A percentile compares a stretch with the other conserved stretches of the same genome.
phyloP scores from a whole-genome alignment of 192 early-diverging fungal species.

The Allomyces javanicus region DNA sequence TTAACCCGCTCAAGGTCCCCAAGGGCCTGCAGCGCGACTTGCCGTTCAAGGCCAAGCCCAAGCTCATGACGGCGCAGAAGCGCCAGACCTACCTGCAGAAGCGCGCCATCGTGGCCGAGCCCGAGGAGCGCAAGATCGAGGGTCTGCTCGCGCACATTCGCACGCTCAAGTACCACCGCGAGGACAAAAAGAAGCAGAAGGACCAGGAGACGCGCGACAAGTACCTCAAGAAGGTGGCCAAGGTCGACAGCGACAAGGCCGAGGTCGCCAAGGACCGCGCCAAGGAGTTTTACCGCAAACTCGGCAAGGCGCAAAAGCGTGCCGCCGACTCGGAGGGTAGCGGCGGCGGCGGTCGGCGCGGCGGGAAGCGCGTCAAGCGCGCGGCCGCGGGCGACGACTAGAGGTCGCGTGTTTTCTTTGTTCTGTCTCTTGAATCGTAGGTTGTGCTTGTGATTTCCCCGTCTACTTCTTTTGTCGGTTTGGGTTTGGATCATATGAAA shows the following conservation, averaged over 20 bases:
- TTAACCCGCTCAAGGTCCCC: slow-evolving; percentile 64
- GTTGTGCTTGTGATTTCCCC: too few relatives aligned
- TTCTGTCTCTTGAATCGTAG: too few relatives aligned
- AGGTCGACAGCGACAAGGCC: slow-evolving; percentile 12
- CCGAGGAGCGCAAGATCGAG: slow-evolving; percentile 73
- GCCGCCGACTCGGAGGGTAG: background rate
- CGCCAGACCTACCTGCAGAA: slow-evolving; percentile 29
- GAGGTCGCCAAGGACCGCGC: slow-evolving; percentile 5
- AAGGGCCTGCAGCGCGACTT: slow-evolving; percentile 58
- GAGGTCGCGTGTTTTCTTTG: too few relatives aligned
- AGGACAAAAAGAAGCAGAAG: slow-evolving; percentile 47
- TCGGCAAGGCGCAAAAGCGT: slow-evolving; percentile 1
- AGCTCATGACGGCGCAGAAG: slow-evolving; percentile 31
- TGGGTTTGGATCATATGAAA: too few relatives aligned
- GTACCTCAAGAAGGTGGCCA: slow-evolving; percentile 20
- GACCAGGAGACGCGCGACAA: slow-evolving; percentile 22
- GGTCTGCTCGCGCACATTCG: slow-evolving; percentile 68
- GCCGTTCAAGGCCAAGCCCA: slow-evolving; percentile 81
- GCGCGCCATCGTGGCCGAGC: slow-evolving; percentile 75
- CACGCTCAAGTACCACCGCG: slow-evolving; percentile 72
- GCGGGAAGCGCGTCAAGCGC: too few relatives aligned
- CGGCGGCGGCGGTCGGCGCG: background rate
- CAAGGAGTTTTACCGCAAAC: slow-evolving; percentile 3
- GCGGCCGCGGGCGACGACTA: too few relatives aligned
- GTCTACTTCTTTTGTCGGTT: too few relatives aligned